Evolutionary conservation across 2,329 filamentous ascomycete species (phyloP), one percentile per base, ranked within the genome.

Genomic region (Fusarium piperis): DNA sequence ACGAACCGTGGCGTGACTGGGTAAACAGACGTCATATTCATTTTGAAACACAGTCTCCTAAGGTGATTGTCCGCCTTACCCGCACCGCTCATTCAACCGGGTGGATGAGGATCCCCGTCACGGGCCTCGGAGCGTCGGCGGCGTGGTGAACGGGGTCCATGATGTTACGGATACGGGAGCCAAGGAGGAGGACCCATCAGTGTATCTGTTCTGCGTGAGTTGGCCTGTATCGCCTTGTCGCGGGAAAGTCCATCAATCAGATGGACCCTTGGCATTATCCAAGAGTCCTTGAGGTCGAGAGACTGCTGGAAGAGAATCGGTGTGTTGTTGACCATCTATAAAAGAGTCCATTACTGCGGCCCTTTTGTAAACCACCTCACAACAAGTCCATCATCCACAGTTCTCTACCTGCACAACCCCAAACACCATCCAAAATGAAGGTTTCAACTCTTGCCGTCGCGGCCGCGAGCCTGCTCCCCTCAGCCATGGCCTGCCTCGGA

Each of bases 401-500:
- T 8, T 12, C 10, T 9, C 20, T 36, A 15, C 30, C 5, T 30
- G 1, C 4, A 39, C 10, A 36, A 52, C 20, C n/a, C 13, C n/a
- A 2, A 56, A 15, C 9, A 38, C 39, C 1, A 35, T 33, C 16
- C 48, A 67, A 28, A 33, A 72, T 72, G 69, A 63, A 67, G 39
- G 56, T 64, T 28, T 30, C 53, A 28, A 44, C 41, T 52, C 48
- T 67, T 35, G 64, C 48, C 7, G 33, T 62, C 18, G 26, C 59
- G 9, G 46, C 59, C 20, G 7, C 44, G 6, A 38, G 60, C 36
- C 38, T 70, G 2, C n/a, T 75, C 12, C 74, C 76, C 28, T 58
- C 67, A 11, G 66, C 67, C 18, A 64, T 77, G 26, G 76, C 73
- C 18, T 78, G 76, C 53, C 66, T 74, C 8, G 77, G 74, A 28